phyloP scores from a whole-genome alignment of 257 asterid genomes.

The Schizonepeta tenuifolia region DNA sequence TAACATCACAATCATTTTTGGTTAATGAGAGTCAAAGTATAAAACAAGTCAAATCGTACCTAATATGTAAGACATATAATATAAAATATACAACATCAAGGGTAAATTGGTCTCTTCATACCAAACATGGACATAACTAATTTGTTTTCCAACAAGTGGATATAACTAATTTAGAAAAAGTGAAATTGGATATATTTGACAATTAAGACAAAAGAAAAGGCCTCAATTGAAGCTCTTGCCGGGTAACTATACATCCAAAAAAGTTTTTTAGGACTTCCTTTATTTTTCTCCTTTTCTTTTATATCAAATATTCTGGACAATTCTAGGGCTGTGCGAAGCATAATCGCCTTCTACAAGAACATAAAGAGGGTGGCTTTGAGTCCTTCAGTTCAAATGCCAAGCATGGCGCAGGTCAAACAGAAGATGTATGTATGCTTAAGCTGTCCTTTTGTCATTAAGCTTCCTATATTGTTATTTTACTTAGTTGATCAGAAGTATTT shows the following conservation, averaged over 20 bases:
- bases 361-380: slow-evolving; percentile 57
- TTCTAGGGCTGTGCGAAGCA: slow-evolving; percentile 96
- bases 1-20: no score
- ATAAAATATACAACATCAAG: no score
- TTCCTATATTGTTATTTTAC: slow-evolving; percentile 8
- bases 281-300: background rate
- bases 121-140: no score
- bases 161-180: no score
- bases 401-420: slow-evolving; percentile 50
- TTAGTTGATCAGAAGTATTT: background rate
- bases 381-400: slow-evolving; percentile 53
- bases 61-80: no score
- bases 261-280: background rate
- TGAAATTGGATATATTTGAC: no score
- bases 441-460: slow-evolving; percentile 19
- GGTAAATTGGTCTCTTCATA: no score
- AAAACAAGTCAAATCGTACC: no score
- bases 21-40: no score
- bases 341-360: slow-evolving; percentile 67
- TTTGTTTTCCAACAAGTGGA: no score
- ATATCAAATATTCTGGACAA: slow-evolving; percentile 26
- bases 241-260: slow-evolving; percentile 13
- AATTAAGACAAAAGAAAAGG: no score
- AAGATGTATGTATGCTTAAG: slow-evolving; percentile 63
- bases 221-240: slow-evolving; percentile 4